Percentiles rank a stretch among this genome's conserved stretches.
Conservation (phyloP, 495 filamentous ascomycete species). For the Daldinia bambusicola region DNA sequence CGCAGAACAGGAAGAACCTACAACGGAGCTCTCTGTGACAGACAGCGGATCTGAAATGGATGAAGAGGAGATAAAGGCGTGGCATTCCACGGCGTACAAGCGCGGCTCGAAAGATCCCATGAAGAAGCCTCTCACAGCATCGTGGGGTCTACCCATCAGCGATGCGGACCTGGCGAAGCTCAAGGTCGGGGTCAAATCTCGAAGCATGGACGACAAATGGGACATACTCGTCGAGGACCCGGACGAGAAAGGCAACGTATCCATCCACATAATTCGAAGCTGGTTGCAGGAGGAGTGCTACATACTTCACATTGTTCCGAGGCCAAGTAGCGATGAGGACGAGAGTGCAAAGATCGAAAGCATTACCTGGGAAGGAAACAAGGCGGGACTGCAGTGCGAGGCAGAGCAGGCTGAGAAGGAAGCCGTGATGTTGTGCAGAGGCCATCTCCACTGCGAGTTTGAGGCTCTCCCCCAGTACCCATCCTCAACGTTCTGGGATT, state of each 20-base stretch:
- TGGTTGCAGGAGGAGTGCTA: slow-evolving; percentile 3
- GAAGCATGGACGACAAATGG: slow-evolving; percentile 8
- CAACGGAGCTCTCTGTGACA: neutral
- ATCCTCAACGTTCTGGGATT: neutral
- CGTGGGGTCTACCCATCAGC: slow-evolving; percentile 3
- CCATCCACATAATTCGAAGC: slow-evolving; percentile 3
- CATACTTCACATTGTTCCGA: slow-evolving; percentile 1
- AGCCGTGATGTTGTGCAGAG: neutral
- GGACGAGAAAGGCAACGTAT: neutral
- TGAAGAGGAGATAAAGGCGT: neutral
- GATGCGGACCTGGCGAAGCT: slow-evolving; percentile 2
- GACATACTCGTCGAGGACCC: neutral
- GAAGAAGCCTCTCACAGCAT: slow-evolving; percentile 7
- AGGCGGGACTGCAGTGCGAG: neutral
- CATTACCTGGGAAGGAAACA: slow-evolving; percentile 13
- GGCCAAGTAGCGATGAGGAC: neutral
- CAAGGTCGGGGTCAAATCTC: slow-evolving; percentile 5
- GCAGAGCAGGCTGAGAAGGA: slow-evolving; percentile 14
- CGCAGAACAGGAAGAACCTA: neutral
- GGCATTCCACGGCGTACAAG: neutral
- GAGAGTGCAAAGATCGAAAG: neutral
- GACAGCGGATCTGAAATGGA: neutral
- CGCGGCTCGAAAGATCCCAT: slow-evolving; percentile 1
- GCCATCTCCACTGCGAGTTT: neutral
- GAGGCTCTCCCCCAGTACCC: slow-evolving; percentile 4